phyloP scores from a whole-genome alignment of 257 asterid genomes.

The Fraxinus excelsior region DNA sequence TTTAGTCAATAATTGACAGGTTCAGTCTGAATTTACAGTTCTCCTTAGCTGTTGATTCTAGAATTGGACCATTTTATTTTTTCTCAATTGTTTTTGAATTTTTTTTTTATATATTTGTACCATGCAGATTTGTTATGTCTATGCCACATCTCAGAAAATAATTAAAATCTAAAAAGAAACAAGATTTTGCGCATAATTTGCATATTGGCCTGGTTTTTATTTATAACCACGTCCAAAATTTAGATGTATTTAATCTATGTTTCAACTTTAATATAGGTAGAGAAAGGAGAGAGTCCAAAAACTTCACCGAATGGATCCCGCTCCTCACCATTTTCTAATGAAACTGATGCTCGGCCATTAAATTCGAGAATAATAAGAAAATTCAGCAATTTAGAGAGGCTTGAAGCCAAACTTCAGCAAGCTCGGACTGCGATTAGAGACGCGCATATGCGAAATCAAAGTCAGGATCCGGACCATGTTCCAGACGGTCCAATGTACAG shows the following conservation, averaged over 20 bases:
- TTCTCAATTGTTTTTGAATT: too few species aligned
- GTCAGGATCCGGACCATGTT: constrained; percentile 51
- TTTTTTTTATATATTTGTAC: background rate
- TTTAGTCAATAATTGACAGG: too few species aligned
- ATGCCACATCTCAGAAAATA: background rate
- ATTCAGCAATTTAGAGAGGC: constrained; percentile 45
- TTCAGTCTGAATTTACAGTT: too few species aligned
- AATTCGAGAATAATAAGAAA: constrained; percentile 35
- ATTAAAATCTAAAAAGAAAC: too few species aligned
- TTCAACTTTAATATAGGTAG: constrained; percentile 29
- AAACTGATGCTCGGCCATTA: constrained; percentile 33
- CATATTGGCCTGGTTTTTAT: background rate
- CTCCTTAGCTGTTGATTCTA: too few species aligned
- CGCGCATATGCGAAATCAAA: constrained; percentile 31
- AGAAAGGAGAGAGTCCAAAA: constrained; percentile 25
- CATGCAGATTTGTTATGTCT: background rate
- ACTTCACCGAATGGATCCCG: constrained; percentile 30
- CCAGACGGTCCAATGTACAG: constrained; percentile 75
- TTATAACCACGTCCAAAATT: too few species aligned
- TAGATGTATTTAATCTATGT: background rate
- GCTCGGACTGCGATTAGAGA: constrained; percentile 63
- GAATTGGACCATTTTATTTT: too few species aligned
- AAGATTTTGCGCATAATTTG: background rate
- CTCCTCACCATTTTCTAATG: constrained; percentile 32
- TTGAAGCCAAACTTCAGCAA: constrained; percentile 61